A percentile compares a stretch with the other conserved stretches of the same genome.
Evolutionary conservation across 768 basidiomycete species (phyloP).

Genomic region (Boletus huronensis): DNA sequence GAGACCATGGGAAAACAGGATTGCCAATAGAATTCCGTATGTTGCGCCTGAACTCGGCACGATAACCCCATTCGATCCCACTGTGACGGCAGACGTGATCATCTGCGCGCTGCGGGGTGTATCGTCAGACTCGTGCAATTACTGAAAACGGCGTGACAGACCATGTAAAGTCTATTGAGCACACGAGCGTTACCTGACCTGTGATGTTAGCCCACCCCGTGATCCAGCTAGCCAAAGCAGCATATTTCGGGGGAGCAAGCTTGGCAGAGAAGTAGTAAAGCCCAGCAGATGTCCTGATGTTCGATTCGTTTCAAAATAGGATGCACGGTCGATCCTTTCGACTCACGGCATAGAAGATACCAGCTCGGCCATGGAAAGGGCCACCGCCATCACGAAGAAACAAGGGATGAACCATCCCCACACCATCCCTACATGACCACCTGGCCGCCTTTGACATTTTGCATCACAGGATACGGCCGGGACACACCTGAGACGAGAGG

Average conservation of each 20-base stretch:
- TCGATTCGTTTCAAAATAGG: neutral
- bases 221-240: conserved; percentile 57
- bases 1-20: conserved; percentile 63
- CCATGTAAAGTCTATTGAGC: conserved; percentile 73
- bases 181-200: conserved; percentile 66
- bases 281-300: conserved; percentile 66
- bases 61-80: conserved; percentile 51
- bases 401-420: conserved; percentile 75
- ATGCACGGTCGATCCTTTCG: neutral
- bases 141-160: conserved; percentile 16
- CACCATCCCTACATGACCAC: conserved; percentile 75
- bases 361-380: conserved; percentile 70
- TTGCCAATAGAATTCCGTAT: conserved; percentile 62
- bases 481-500: conserved; percentile 55
- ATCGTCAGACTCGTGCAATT: neutral
- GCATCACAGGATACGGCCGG: neutral
- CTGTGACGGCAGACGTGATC: conserved; percentile 69
- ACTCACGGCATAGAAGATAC: conserved; percentile 75
- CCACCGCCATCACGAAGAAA: conserved; percentile 63
- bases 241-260: conserved; percentile 58
- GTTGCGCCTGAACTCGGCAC: conserved; percentile 58
- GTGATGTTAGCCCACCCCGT: conserved; percentile 72
- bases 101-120: conserved; percentile 54
- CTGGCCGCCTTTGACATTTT: conserved; percentile 28
- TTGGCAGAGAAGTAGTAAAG: conserved; percentile 79